Conservation (phyloP, 2,329 filamentous ascomycete genomes). For the Fulvia fulva region DNA sequence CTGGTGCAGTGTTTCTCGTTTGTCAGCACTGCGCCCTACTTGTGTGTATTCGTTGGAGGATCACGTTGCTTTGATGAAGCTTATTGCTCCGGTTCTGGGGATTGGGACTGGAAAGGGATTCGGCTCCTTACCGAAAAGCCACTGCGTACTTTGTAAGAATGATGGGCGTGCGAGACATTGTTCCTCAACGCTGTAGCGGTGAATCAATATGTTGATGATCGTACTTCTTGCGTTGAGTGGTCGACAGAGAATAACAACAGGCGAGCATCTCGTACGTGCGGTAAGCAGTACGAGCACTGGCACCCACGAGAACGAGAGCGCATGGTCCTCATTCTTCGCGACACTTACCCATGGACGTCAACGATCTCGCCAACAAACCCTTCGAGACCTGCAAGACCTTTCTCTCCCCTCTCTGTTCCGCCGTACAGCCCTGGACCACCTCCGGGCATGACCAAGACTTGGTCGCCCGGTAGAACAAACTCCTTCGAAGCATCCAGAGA, state of each 20-base stretch:
- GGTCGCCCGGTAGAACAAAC: constrained; percentile 68
- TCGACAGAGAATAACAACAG: too few species aligned
- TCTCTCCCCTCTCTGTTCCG: constrained; percentile 49
- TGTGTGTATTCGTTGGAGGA: not conserved
- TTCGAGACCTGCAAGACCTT: constrained; percentile 58
- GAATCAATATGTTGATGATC: not conserved
- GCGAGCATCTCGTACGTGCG: too few species aligned
- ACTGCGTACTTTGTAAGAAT: not conserved
- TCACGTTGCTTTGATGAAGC: not conserved
- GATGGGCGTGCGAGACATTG: not conserved
- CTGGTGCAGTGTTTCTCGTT: too few species aligned
- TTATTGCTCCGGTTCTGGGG: not conserved
- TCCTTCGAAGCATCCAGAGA: constrained; percentile 67
- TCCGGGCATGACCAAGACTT: constrained; percentile 68
- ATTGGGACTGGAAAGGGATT: not conserved
- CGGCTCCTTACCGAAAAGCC: not conserved
- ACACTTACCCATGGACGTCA: constrained; percentile 31
- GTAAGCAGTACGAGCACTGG: not conserved
- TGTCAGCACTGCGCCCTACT: not conserved
- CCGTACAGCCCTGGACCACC: constrained; percentile 58
- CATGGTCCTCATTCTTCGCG: not conserved
- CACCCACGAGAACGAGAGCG: not conserved
- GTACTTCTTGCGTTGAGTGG: too few species aligned
- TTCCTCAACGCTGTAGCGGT: not conserved
- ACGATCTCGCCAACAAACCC: constrained; percentile 66